A percentile compares a stretch with the other conserved stretches of the same genome.
These are phyloP conservation scores for Vigna nakashimae DNA, from an alignment of 306 rosid genomes.

Conservation along the genomic window DNA sequence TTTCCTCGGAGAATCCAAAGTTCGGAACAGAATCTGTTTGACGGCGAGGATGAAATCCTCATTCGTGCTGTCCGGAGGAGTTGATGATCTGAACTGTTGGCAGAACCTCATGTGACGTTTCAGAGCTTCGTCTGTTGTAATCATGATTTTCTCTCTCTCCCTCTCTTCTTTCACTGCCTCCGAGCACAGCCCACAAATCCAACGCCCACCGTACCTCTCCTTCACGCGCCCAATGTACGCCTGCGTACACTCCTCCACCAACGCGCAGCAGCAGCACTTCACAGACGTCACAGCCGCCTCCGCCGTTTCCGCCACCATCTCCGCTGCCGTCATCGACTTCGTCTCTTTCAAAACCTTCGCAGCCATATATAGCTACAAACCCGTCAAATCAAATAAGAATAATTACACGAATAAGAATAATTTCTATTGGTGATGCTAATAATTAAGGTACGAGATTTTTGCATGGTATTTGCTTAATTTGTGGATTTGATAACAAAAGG, in stretches of 20 bases:
- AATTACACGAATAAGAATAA: background rate
- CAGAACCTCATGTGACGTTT: constrained; percentile 61
- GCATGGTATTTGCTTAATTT: background rate
- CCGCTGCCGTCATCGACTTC: constrained; percentile 37
- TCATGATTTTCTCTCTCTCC: constrained; percentile 24
- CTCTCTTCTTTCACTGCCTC: constrained; percentile 82
- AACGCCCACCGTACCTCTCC: constrained; percentile 68
- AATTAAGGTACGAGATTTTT: background rate
- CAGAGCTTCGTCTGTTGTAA: constrained; percentile 70
- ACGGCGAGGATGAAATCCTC: constrained; percentile 63
- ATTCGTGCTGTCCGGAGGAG: constrained; percentile 42
- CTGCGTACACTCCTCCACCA: constrained; percentile 81
- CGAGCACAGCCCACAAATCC: constrained; percentile 86
- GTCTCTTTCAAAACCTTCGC: constrained; percentile 38
- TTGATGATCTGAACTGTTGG: constrained; percentile 62
- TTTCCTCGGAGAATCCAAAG: constrained; percentile 62
- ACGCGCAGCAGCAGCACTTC: constrained; percentile 75
- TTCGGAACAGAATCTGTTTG: constrained; percentile 68
- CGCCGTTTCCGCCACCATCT: constrained; percentile 17
- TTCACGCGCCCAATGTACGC: constrained; percentile 63
- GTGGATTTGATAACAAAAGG: background rate
- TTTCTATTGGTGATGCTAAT: too few relatives aligned
- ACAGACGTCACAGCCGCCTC: constrained; percentile 49
- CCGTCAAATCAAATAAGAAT: background rate
- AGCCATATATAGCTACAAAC: background rate